Percentiles rank a stretch among this genome's conserved stretches.
Evolutionary conservation across 345 rosid genomes (phyloP).

Genomic region (Pistacia vera): DNA sequence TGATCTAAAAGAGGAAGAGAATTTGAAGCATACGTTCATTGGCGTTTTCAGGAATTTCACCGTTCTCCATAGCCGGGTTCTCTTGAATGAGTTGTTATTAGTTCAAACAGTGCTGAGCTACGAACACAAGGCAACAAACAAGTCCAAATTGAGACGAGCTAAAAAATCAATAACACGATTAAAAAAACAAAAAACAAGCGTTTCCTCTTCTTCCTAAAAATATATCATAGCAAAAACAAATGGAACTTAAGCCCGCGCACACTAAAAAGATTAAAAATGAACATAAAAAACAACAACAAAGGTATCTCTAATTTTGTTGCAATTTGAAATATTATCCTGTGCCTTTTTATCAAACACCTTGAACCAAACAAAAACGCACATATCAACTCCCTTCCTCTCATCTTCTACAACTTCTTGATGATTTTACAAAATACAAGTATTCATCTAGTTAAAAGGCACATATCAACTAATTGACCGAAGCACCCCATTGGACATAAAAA

Average conservation of each 20-base stretch:
- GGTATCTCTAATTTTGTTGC: not conserved
- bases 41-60: constrained; percentile 67
- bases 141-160: not conserved
- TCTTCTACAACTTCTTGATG: not conserved
- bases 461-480: not conserved
- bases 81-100: not conserved
- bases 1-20: not conserved
- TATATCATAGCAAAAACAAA: not conserved
- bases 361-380: not conserved
- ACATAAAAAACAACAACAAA: not conserved
- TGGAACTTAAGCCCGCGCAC: not conserved
- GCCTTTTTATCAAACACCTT: constrained; percentile 6
- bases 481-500: not conserved
- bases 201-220: not conserved
- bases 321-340: not conserved
- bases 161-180: not conserved
- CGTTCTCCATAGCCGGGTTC: constrained; percentile 50
- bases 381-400: constrained; percentile 1
- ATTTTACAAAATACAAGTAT: not conserved
- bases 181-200: not conserved
- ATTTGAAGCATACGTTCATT: constrained; percentile 45
- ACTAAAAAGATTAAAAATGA: not conserved
- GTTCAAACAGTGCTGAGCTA: not conserved
- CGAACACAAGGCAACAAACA: not conserved
- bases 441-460: not conserved